phyloP scores from a whole-genome alignment of 2,329 filamentous ascomycete genomes.

The Botrytis sinoallii region DNA sequence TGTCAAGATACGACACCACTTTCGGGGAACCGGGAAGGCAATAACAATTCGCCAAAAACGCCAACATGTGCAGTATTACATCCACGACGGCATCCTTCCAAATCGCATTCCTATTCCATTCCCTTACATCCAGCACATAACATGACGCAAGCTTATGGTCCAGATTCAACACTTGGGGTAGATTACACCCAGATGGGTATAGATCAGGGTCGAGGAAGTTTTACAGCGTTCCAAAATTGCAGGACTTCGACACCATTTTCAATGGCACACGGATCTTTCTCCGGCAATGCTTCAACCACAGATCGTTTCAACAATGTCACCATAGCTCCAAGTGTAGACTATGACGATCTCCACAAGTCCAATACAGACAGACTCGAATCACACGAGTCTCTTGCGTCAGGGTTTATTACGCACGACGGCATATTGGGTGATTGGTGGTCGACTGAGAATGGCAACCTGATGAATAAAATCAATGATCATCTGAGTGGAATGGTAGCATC shows the following conservation, averaged over 20 bases:
- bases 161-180: constrained; percentile 27
- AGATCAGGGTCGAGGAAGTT: constrained; percentile 25
- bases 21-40: constrained; percentile 8
- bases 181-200: constrained; percentile 28
- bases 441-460: neutral
- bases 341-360: constrained; percentile 23
- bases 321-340: constrained; percentile 22
- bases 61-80: constrained; percentile 20
- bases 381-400: neutral
- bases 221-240: constrained; percentile 26
- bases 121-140: constrained; percentile 22
- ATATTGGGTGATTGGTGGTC: constrained; percentile 23
- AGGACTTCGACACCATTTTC: constrained; percentile 17
- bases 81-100: constrained; percentile 21
- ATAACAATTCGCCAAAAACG: constrained; percentile 18
- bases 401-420: neutral
- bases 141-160: constrained; percentile 16
- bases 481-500: neutral
- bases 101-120: constrained; percentile 17
- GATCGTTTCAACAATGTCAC: constrained; percentile 20
- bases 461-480: neutral
- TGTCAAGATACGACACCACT: constrained; percentile 24
- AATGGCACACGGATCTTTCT: constrained; percentile 22
- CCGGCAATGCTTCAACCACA: constrained; percentile 10
- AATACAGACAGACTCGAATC: neutral